Conservation (phyloP, 257 asterid genomes). For the Salvia miltiorrhiza region DNA sequence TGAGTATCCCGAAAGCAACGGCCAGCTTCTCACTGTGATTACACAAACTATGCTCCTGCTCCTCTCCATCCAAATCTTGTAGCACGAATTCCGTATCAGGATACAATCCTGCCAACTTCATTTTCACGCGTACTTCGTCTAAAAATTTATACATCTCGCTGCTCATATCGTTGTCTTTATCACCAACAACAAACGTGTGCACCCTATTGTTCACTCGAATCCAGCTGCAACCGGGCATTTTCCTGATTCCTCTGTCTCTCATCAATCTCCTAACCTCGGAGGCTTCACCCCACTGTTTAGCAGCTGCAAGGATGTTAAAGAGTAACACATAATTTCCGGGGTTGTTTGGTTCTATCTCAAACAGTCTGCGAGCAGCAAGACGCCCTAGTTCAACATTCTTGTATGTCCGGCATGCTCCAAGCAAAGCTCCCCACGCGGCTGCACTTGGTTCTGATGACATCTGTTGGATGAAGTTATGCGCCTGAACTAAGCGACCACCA, state of each 20-base stretch:
- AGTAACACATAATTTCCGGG: slow-evolving; percentile 64
- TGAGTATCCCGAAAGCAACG: slow-evolving; percentile 66
- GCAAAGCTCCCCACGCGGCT: slow-evolving; percentile 80
- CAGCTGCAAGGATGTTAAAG: slow-evolving; percentile 58
- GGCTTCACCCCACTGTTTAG: slow-evolving; percentile 64
- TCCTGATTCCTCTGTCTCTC: slow-evolving; percentile 65
- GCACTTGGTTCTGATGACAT: slow-evolving; percentile 63
- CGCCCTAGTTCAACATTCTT: slow-evolving; percentile 58
- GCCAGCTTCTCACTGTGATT: slow-evolving; percentile 78
- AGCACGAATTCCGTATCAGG: slow-evolving; percentile 58
- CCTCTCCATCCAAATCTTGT: slow-evolving; percentile 71
- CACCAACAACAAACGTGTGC: slow-evolving; percentile 64
- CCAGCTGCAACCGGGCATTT: slow-evolving; percentile 79
- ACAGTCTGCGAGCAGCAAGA: slow-evolving; percentile 48
- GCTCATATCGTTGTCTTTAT: slow-evolving; percentile 37
- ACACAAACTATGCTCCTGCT: slow-evolving; percentile 63
- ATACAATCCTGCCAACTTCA: slow-evolving; percentile 51
- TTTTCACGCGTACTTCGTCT: slow-evolving; percentile 49
- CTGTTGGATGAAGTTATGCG: slow-evolving; percentile 50
- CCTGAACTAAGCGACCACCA: slow-evolving; percentile 60
- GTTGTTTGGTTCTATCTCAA: slow-evolving; percentile 61
- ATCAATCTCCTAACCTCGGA: slow-evolving; percentile 55
- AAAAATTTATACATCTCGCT: slow-evolving; percentile 38
- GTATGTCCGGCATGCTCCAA: slow-evolving; percentile 60
- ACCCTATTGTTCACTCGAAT: slow-evolving; percentile 48